Conservation (phyloP, 805 yeast species). For the Metschnikowia drakensbergensis region DNA sequence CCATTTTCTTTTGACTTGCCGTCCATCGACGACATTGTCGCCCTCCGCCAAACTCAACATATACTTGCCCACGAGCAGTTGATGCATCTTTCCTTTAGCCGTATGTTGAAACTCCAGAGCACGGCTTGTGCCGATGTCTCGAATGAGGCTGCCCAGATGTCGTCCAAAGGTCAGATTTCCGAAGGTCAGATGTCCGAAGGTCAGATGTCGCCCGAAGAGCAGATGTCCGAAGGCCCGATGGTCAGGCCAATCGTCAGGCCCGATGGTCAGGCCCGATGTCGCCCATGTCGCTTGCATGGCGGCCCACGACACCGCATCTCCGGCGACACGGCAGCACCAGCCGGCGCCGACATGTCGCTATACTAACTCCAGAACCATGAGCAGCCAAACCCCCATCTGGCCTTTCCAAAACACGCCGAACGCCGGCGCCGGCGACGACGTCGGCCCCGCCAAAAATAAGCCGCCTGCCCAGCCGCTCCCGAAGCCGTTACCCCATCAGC, state of each 20-base stretch:
- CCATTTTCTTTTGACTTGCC: background rate
- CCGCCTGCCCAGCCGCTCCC: background rate
- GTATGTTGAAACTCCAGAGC: background rate
- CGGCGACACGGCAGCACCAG: background rate
- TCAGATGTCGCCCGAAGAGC: too few relatives aligned
- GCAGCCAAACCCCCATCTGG: slow-evolving; percentile 6
- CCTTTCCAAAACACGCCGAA: background rate
- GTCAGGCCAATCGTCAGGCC: too few relatives aligned
- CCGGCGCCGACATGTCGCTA: background rate
- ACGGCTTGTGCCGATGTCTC: background rate
- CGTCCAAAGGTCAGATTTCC: background rate
- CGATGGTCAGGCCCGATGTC: too few relatives aligned
- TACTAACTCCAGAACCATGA: slow-evolving; percentile 6
- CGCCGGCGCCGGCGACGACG: background rate
- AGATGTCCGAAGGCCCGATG: too few relatives aligned
- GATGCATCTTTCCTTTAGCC: background rate
- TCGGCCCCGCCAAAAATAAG: background rate
- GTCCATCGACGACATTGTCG: background rate
- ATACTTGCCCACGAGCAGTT: slow-evolving; percentile 2
- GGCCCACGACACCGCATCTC: too few relatives aligned
- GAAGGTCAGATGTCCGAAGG: too few relatives aligned
- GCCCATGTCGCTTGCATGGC: too few relatives aligned
- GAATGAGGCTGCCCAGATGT: too few relatives aligned
- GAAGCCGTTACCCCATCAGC: slow-evolving; percentile 1
- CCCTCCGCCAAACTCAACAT: background rate